Percentiles rank a stretch among this genome's conserved stretches.
Conservation (phyloP, 345 rosid genomes). For the Eucalyptus pauciflora region DNA sequence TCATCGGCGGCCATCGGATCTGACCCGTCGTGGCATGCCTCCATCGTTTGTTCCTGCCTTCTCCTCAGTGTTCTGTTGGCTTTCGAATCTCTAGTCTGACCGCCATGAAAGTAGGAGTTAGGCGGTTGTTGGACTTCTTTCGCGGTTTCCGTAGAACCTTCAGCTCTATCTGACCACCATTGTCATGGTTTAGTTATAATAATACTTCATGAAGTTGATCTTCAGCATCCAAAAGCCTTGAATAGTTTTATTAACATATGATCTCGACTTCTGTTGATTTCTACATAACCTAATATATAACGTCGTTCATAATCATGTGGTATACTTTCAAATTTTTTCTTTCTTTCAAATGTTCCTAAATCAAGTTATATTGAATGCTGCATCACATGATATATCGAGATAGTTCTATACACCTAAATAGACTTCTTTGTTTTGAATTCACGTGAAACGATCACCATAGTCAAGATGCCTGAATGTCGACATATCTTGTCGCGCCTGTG, state of each 20-base stretch:
- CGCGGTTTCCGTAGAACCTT: background rate
- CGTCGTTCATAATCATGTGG: background rate
- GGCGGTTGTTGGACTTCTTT: background rate
- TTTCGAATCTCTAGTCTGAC: background rate
- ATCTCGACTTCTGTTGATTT: too few species aligned
- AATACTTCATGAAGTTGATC: background rate
- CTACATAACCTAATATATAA: background rate
- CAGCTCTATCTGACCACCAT: background rate
- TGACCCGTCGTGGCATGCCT: background rate
- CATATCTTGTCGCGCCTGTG: rapidly evolving
- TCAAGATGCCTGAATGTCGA: background rate
- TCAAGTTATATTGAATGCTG: background rate
- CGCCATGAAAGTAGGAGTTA: background rate
- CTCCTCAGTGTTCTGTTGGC: background rate
- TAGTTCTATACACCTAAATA: background rate
- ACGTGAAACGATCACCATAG: background rate
- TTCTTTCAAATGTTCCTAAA: background rate
- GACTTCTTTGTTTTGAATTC: background rate
- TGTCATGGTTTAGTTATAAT: background rate
- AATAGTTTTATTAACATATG: background rate
- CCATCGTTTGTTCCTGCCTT: background rate
- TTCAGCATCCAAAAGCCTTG: background rate
- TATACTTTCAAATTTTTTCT: background rate
- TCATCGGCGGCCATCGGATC: background rate
- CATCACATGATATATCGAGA: background rate